phyloP scores from a whole-genome alignment of 2,329 filamentous ascomycete genomes.

The Fusarium tjaetaba region DNA sequence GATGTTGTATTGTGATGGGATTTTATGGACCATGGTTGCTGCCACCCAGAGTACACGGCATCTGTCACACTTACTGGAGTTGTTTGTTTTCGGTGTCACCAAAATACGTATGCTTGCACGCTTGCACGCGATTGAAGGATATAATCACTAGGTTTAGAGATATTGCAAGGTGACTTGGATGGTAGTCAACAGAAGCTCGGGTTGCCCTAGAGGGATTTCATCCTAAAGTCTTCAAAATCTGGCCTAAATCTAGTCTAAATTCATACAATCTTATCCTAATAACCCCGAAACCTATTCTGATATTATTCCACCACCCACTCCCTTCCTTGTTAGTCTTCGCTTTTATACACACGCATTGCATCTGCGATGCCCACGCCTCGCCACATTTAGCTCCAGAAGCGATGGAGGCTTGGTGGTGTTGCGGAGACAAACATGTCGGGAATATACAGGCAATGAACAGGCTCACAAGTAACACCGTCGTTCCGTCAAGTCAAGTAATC shows the following conservation, averaged over 20 bases:
- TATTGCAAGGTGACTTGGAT: not conserved
- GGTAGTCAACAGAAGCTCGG: not conserved
- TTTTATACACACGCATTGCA: not conserved
- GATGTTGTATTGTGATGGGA: not conserved
- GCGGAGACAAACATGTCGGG: too few species aligned
- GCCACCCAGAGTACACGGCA: not conserved
- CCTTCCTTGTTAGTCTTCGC: not conserved
- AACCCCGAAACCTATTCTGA: not conserved
- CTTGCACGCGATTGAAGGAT: not conserved
- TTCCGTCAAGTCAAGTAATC: too few species aligned
- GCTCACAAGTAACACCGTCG: too few species aligned
- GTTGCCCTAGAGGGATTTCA: not conserved
- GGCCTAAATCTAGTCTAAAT: not conserved
- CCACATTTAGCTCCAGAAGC: too few species aligned
- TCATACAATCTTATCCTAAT: fast-evolving
- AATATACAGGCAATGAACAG: too few species aligned
- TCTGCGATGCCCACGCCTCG: too few species aligned
- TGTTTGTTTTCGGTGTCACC: not conserved
- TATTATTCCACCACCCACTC: not conserved
- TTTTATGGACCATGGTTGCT: not conserved
- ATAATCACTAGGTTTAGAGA: not conserved
- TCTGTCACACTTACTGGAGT: not conserved
- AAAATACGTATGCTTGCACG: not conserved
- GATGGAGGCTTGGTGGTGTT: too few species aligned
- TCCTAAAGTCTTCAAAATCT: not conserved